phyloP scores from a whole-genome alignment of 1,284 basidiomycete genomes.

The Xerocomus minutiporus region DNA sequence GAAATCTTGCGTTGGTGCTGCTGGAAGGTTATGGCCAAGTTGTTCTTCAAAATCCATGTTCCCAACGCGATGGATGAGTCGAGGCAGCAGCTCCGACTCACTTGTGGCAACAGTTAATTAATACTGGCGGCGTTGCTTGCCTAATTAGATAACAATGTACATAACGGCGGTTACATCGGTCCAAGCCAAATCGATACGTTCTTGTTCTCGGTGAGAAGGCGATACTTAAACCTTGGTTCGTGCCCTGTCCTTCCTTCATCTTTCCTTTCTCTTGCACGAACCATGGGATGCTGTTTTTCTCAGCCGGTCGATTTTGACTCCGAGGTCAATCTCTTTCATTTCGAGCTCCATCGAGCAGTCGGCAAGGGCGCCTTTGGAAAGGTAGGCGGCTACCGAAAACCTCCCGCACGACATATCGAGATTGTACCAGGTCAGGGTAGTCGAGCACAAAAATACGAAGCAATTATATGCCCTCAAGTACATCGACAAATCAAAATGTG shows the following conservation, averaged over 20 bases:
- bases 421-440: constrained; percentile 68
- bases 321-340: constrained; percentile 94
- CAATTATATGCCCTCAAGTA: constrained; percentile 95
- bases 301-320: constrained; percentile 90
- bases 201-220: constrained; percentile 27
- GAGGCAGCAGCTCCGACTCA: constrained; percentile 1
- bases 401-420: background rate
- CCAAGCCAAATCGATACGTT: constrained; percentile 25
- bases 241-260: constrained; percentile 25
- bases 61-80: constrained; percentile 4
- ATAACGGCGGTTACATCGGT: constrained; percentile 2
- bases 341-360: constrained; percentile 88
- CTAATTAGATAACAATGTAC: constrained; percentile 21
- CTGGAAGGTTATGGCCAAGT: constrained; percentile 29
- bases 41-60: constrained; percentile 52
- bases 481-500: constrained; percentile 91
- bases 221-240: constrained; percentile 24
- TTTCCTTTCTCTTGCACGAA: constrained; percentile 37
- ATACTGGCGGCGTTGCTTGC: constrained; percentile 8
- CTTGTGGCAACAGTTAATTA: background rate
- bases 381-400: constrained; percentile 45
- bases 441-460: constrained; percentile 93
- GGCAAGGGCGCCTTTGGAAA: constrained; percentile 99
- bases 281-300: constrained; percentile 59
- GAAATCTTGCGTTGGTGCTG: constrained; percentile 53